Conservation (phyloP, 2,329 filamentous ascomycete species). For the Knufia fluminis region DNA sequence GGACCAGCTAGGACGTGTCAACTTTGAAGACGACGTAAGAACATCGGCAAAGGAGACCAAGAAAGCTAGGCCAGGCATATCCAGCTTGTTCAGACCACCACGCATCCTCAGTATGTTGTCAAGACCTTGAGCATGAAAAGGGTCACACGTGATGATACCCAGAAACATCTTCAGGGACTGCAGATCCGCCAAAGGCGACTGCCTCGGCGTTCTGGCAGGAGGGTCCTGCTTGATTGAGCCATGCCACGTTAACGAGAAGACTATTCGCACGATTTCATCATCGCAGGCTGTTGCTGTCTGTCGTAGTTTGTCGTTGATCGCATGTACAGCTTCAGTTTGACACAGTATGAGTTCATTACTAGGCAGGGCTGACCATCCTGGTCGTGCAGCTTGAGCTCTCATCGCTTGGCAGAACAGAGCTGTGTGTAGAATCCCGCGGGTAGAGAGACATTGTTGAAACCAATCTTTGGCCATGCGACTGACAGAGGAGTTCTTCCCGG, state of each 20-base stretch:
- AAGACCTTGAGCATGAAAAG: conserved; percentile 28
- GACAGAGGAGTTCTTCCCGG: conserved; percentile 10
- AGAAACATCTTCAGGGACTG: conserved; percentile 33
- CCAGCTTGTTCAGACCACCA: conserved; percentile 30
- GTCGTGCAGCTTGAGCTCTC: conserved; percentile 12
- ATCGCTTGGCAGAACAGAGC: conserved; percentile 18
- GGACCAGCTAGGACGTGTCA: background rate
- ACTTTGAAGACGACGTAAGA: background rate
- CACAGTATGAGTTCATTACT: conserved; percentile 15
- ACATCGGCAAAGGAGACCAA: conserved; percentile 26
- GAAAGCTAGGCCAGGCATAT: conserved; percentile 29
- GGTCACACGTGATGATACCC: conserved; percentile 26
- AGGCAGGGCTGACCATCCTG: conserved; percentile 9
- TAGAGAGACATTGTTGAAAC: conserved; percentile 12
- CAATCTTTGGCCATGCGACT: conserved; percentile 15
- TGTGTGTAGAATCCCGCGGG: conserved; percentile 16
- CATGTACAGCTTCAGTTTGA: conserved; percentile 27
- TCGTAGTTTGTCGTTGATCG: conserved; percentile 29
- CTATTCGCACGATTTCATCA: conserved; percentile 30
- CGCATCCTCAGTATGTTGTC: conserved; percentile 29
- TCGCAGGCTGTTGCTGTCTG: conserved; percentile 26
- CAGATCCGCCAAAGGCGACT: conserved; percentile 28
- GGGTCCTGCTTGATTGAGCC: conserved; percentile 21
- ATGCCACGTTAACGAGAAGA: conserved; percentile 29
- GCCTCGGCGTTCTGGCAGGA: conserved; percentile 25